Evolutionary conservation across 106 monocot genomes (phyloP).

Genomic region (Acorus gramineus): DNA sequence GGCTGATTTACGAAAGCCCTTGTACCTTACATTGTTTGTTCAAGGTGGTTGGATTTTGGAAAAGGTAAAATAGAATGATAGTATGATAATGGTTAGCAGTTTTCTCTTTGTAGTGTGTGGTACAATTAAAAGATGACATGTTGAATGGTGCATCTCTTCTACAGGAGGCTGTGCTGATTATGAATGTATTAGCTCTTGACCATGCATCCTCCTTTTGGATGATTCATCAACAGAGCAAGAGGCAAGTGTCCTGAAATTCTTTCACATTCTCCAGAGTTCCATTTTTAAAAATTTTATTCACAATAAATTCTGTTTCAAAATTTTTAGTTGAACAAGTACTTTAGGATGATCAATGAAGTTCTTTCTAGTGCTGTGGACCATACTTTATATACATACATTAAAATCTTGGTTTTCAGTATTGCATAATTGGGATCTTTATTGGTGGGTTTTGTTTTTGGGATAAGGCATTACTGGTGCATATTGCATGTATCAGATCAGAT

Average conservation of each 20-base stretch:
- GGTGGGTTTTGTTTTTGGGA: too few relatives aligned
- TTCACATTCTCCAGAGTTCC: not conserved
- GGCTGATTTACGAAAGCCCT: constrained; percentile 64
- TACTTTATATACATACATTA: too few relatives aligned
- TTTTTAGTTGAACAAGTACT: too few relatives aligned
- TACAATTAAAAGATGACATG: too few relatives aligned
- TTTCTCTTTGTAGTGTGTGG: too few relatives aligned
- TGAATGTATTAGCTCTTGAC: constrained; percentile 44
- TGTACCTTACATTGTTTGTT: constrained; percentile 81
- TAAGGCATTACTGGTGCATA: too few relatives aligned
- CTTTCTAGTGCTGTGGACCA: too few relatives aligned
- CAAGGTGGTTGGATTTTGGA: constrained; percentile 90
- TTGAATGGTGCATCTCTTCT: constrained; percentile 4
- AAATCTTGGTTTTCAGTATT: too few relatives aligned
- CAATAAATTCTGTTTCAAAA: too few relatives aligned
- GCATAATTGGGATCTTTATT: too few relatives aligned
- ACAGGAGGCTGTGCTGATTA: constrained; percentile 66
- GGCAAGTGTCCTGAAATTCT: constrained; percentile 21
- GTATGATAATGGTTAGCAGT: not conserved
- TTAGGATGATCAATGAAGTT: too few relatives aligned
- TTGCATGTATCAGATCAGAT: too few relatives aligned
- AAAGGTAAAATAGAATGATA: constrained; percentile 43
- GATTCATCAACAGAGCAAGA: constrained; percentile 63
- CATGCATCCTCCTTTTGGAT: constrained; percentile 85
- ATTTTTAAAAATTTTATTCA: not conserved